Percentiles rank a stretch among this genome's conserved stretches.
These are phyloP conservation scores for Schizochytrium sp. DNA, from an alignment of 108 stramenopile genomes.

Conservation along the genomic window DNA sequence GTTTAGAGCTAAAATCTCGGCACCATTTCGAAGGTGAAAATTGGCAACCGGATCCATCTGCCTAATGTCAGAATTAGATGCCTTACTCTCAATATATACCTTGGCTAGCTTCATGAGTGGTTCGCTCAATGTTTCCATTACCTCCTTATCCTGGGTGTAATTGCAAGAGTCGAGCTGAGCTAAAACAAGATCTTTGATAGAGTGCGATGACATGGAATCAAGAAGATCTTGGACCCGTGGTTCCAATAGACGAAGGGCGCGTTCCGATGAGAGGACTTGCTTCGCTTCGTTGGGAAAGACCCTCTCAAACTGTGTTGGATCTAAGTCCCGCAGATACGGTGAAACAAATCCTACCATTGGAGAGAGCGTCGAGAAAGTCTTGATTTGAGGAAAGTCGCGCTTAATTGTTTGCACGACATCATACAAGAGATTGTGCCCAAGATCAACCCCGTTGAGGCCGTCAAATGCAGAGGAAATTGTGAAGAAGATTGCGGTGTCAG, in stretches of 20 bases:
- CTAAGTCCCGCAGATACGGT: neutral
- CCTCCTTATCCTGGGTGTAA: no score
- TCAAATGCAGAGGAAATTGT: constrained; percentile 5
- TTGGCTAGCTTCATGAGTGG: neutral
- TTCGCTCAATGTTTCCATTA: neutral
- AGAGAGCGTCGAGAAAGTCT: neutral
- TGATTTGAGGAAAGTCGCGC: neutral
- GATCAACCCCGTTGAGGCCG: neutral
- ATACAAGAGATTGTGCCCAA: neutral
- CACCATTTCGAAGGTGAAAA: neutral
- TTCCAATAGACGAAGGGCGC: neutral
- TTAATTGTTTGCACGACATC: neutral
- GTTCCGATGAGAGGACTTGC: neutral
- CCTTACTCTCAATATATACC: neutral
- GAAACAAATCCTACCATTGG: neutral
- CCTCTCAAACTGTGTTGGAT: neutral
- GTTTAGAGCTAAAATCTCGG: neutral
- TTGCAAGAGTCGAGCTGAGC: no score
- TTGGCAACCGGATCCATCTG: constrained; percentile 1
- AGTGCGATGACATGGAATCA: neutral
- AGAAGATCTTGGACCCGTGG: neutral
- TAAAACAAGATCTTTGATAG: neutral
- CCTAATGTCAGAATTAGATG: neutral
- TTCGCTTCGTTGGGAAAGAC: neutral
- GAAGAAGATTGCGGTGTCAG: constrained; percentile 36